Conservation (phyloP, 2,329 filamentous ascomycete species). For the Colletotrichum karsti region DNA sequence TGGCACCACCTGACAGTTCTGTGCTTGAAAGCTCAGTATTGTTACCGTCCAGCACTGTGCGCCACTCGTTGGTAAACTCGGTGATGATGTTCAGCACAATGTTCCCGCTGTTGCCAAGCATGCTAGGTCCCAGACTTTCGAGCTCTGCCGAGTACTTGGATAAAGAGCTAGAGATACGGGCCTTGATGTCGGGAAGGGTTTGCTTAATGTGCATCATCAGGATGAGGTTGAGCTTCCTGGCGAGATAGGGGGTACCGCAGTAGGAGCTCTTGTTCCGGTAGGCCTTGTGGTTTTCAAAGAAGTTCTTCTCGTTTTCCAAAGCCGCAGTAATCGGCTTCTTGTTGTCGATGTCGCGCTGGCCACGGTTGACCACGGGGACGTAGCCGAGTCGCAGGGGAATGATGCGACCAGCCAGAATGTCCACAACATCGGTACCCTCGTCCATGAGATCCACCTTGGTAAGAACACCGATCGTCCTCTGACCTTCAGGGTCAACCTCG, state of each 20-base stretch:
- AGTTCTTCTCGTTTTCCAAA: conserved; percentile 92
- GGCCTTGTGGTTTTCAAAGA: conserved; percentile 98
- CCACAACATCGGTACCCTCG: conserved; percentile 96
- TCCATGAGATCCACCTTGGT: conserved; percentile 99
- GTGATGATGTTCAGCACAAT: conserved; percentile 99
- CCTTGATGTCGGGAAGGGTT: conserved; percentile 98
- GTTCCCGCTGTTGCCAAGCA: conserved; percentile 95
- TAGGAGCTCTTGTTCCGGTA: conserved; percentile 99
- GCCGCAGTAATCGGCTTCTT: conserved; percentile 93
- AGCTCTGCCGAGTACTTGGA: conserved; percentile 91
- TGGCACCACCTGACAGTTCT: conserved; percentile 93
- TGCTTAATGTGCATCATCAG: conserved; percentile 99
- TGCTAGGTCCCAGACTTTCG: conserved; percentile 84
- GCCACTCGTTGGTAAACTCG: conserved; percentile 97
- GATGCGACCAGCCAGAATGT: conserved; percentile 96
- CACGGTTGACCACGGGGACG: conserved; percentile 96
- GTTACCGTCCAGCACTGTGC: conserved; percentile 94
- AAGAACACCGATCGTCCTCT: conserved; percentile 96
- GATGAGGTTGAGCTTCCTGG: conserved; percentile 96
- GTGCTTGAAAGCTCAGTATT: conserved; percentile 95
- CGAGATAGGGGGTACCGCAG: conserved; percentile 96
- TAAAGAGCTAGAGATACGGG: conserved; percentile 90
- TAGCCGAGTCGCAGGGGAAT: conserved; percentile 95
- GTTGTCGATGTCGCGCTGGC: conserved; percentile 98
- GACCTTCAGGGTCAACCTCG: conserved; percentile 96